These are phyloP conservation scores for Acer yangbiense DNA, from an alignment of 345 rosid species.

Conservation along the genomic window DNA sequence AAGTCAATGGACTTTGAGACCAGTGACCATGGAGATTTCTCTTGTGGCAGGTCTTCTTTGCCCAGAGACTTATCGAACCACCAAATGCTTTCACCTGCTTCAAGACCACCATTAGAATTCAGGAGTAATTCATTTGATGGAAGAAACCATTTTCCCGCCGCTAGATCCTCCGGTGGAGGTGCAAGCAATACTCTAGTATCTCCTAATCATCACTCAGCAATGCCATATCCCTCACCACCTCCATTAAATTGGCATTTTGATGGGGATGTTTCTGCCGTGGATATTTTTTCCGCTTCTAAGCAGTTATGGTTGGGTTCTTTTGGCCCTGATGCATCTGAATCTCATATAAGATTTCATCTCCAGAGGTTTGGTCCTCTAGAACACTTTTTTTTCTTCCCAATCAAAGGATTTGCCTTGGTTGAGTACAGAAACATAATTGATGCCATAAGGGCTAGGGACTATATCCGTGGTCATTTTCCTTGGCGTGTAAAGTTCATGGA, in stretches of 20 bases:
- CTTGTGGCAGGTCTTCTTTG: slow-evolving; percentile 60
- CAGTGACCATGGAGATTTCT: slow-evolving; percentile 65
- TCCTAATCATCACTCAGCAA: slow-evolving; percentile 54
- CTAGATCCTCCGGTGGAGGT: slow-evolving; percentile 37
- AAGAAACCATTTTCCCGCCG: slow-evolving; percentile 46
- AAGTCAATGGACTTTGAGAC: slow-evolving; percentile 68
- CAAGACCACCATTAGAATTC: slow-evolving; percentile 50
- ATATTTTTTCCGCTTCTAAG: slow-evolving; percentile 80
- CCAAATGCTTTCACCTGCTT: slow-evolving; percentile 65
- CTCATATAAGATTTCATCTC: slow-evolving; percentile 76
- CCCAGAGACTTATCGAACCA: slow-evolving; percentile 59
- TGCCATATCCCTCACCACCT: slow-evolving; percentile 43
- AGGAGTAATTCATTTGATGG: slow-evolving; percentile 74
- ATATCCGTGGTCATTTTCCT: slow-evolving; percentile 70
- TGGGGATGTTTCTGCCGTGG: slow-evolving; percentile 75
- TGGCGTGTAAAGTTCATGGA: slow-evolving; percentile 91
- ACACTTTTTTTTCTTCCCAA: slow-evolving; percentile 71
- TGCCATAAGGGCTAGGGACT: slow-evolving; percentile 88
- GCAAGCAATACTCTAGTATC: slow-evolving; percentile 46
- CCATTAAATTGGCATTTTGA: slow-evolving; percentile 72
- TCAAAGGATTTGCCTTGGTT: slow-evolving; percentile 78
- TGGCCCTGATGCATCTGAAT: slow-evolving; percentile 79
- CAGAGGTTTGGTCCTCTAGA: slow-evolving; percentile 87
- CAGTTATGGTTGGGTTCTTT: slow-evolving; percentile 86
- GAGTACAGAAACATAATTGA: slow-evolving; percentile 89